phyloP scores from a whole-genome alignment of 306 rosid species.

The Hylodesmum podocarpum region DNA sequence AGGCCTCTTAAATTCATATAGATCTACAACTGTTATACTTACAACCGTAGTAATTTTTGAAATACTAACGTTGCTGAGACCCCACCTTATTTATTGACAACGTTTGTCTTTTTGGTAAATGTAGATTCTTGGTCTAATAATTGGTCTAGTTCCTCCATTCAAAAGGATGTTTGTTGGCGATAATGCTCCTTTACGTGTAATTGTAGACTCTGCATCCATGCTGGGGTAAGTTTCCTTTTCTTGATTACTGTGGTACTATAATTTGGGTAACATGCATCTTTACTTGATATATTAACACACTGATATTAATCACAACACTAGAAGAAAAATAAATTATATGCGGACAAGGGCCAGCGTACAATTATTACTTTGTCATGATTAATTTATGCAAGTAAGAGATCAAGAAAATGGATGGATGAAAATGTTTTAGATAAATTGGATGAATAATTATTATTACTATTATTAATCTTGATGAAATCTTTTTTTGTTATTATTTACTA shows the following conservation, averaged over 20 bases:
- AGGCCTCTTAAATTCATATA: background rate
- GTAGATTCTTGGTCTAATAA: conserved; percentile 34
- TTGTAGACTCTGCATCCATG: conserved; percentile 37
- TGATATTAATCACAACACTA: no score
- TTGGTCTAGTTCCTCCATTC: conserved; percentile 34
- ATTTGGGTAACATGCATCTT: no score
- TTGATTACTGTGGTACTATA: background rate
- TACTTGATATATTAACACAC: no score
- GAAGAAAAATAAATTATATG: no score
- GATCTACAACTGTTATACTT: background rate
- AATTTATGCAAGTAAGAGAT: no score
- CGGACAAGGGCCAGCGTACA: no score
- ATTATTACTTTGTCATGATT: no score
- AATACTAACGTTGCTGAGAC: background rate
- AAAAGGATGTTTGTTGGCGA: conserved; percentile 30
- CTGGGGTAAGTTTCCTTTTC: conserved; percentile 33
- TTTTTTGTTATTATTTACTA: no score
- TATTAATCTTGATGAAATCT: no score
- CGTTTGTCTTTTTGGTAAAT: background rate
- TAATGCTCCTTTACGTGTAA: conserved; percentile 33
- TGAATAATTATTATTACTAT: no score
- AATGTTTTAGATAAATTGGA: no score
- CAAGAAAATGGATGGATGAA: no score
- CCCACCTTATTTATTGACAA: background rate
- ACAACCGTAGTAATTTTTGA: background rate